Conservation (phyloP, 176 grass and related monocot species). For the Aegilops bicornis region DNA sequence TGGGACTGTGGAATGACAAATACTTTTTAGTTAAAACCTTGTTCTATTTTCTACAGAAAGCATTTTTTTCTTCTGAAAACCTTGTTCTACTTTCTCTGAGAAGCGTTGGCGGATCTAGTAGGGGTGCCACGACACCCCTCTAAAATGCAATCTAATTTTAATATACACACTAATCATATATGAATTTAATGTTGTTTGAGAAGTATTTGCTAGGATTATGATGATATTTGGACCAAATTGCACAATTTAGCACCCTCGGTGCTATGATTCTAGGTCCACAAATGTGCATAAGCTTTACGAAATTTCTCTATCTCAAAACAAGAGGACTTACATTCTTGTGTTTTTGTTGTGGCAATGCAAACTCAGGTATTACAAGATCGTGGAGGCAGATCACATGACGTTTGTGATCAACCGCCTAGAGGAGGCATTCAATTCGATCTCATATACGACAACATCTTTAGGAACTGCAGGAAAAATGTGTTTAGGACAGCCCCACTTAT, state of each 20-base stretch:
- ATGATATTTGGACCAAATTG: too few relatives aligned
- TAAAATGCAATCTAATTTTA: too few relatives aligned
- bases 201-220: too few relatives aligned
- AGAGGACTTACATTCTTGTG: neutral
- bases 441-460: constrained; percentile 80
- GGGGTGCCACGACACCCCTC: too few relatives aligned
- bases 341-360: neutral
- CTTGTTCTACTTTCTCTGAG: too few relatives aligned
- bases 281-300: neutral
- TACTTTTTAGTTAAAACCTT: neutral
- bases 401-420: constrained; percentile 66
- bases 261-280: too few relatives aligned
- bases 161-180: too few relatives aligned
- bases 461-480: constrained; percentile 55
- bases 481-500: constrained; percentile 31
- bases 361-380: constrained; percentile 63
- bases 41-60: neutral
- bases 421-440: constrained; percentile 74
- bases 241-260: too few relatives aligned
- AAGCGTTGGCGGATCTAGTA: too few relatives aligned
- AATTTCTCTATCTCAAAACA: neutral
- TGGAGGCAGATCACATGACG: constrained; percentile 79
- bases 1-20: too few relatives aligned
- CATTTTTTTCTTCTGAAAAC: too few relatives aligned
- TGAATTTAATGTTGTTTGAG: too few relatives aligned